Conservation (phyloP, 1,284 basidiomycete species). For the Pseudozyma thailandica region DNA sequence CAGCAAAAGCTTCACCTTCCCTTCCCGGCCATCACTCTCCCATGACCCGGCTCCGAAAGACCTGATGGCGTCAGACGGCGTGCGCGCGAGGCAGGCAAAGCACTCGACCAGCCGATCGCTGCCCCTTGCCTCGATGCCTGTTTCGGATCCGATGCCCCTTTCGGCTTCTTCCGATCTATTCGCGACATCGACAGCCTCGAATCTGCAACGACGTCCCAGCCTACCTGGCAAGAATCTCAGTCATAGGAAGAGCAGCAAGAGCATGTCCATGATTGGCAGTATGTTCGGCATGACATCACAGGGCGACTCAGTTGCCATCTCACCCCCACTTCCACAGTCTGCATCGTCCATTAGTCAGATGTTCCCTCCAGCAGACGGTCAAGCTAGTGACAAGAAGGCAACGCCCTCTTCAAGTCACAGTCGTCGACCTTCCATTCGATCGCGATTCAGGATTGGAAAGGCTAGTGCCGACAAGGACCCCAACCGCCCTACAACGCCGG, state of each 20-base stretch:
- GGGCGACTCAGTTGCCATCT: neutral
- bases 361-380: conserved; percentile 1
- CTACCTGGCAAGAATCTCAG: conserved; percentile 11
- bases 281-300: conserved; percentile 17
- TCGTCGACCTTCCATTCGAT: conserved; percentile 23
- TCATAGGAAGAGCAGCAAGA: conserved; percentile 43
- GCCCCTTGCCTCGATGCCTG: conserved; percentile 16
- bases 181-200: neutral
- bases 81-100: conserved; percentile 10
- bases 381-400: neutral
- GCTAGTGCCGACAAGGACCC: conserved; percentile 1
- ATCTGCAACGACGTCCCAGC: conserved; percentile 18
- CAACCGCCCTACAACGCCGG: conserved; percentile 37
- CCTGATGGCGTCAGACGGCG: neutral
- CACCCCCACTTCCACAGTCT: conserved; percentile 19
- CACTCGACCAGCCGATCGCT: conserved; percentile 30
- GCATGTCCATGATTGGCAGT: conserved; percentile 32
- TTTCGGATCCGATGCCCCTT: conserved; percentile 12
- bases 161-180: conserved; percentile 1
- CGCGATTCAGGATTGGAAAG: conserved; percentile 18
- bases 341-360: conserved; percentile 10
- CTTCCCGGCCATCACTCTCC: conserved; percentile 13
- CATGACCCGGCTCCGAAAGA: conserved; percentile 9
- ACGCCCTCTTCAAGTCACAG: conserved; percentile 9
- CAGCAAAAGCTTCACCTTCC: conserved; percentile 29